These are phyloP conservation scores for Podosphaera xanthii DNA, from an alignment of 2,329 filamentous ascomycete genomes.

Conservation along the genomic window DNA sequence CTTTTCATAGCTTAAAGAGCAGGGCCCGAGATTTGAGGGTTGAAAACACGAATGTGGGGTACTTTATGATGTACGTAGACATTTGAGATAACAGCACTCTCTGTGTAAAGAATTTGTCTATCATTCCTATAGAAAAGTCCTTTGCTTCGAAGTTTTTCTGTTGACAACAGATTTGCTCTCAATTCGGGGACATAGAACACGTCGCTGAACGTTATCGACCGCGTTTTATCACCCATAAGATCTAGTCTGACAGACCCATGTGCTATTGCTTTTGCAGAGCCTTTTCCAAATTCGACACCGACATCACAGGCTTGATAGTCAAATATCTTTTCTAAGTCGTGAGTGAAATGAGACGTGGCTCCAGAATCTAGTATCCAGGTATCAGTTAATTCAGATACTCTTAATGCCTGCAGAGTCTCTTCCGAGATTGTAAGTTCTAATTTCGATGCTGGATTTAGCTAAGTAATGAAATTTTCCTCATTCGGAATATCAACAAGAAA, in stretches of 20 bases:
- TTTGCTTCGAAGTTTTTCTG: neutral
- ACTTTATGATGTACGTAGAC: neutral
- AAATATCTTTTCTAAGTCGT: neutral
- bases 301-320: neutral
- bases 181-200: neutral
- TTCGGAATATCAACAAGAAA: neutral
- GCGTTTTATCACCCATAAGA: slow-evolving; percentile 1
- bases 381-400: neutral
- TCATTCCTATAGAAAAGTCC: neutral
- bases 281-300: neutral
- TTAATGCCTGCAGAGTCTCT: neutral
- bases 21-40: too few species aligned
- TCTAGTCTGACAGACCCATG: neutral
- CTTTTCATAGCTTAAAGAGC: too few species aligned
- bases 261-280: neutral
- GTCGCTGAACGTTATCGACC: neutral
- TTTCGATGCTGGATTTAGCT: neutral
- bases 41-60: neutral
- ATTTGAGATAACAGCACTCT: neutral
- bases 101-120: neutral
- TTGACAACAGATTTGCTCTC: neutral
- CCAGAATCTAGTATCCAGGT: neutral
- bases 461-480: neutral
- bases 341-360: neutral
- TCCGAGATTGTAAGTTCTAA: neutral